Evolutionary conservation across 129 eudicot genomes (phyloP), one percentile per base, ranked within the genome.

Genomic region (Arctium lappa): DNA sequence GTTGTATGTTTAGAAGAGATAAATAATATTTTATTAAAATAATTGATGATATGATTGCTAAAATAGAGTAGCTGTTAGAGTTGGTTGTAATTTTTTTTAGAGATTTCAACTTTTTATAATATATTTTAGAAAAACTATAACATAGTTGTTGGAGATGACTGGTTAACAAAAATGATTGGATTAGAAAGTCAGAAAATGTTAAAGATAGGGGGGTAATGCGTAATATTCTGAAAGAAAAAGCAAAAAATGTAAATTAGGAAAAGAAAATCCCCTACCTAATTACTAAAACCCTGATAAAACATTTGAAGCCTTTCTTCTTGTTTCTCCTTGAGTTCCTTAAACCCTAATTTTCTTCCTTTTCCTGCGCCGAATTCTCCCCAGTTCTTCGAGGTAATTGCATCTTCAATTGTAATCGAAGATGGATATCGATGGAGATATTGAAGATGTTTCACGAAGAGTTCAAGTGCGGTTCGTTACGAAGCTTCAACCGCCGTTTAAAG

Each of bases 381-480:
- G 33, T 34, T 46, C 12, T 16, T 62, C 36, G 38, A 65, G 33
- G 5, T 13, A 29, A 60, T 22, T 38, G 7, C 75, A 66, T 8
- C 7, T 13, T 16, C 31, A 66, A 30, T 40, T 38, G 75, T 31
- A 40, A 22, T 29, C 30, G 16, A 40, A 1, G 39, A 92, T 92
- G 97, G 92, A 89, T 44, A 82, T 88, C 32, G 95, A 86, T 6
- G 88, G 87, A 81, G 92, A 84, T 34, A 82, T 39, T 5, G 92
- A 88, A 37, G 98, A 89, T 48, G 66, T 36, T 31, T 84, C 88
- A 38, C 84, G 88, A 76, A 87, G 90, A 36, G 94, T 94, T 7
- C 97, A 94, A 73, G 98, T 91, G 3, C 95, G 94, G 37, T 94
- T 94, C 63, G 80, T 91, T 6, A 94, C 98, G 40, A 92, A 92